phyloP scores from a whole-genome alignment of 2,329 filamentous ascomycete genomes.

The Coniochaeta sp. region DNA sequence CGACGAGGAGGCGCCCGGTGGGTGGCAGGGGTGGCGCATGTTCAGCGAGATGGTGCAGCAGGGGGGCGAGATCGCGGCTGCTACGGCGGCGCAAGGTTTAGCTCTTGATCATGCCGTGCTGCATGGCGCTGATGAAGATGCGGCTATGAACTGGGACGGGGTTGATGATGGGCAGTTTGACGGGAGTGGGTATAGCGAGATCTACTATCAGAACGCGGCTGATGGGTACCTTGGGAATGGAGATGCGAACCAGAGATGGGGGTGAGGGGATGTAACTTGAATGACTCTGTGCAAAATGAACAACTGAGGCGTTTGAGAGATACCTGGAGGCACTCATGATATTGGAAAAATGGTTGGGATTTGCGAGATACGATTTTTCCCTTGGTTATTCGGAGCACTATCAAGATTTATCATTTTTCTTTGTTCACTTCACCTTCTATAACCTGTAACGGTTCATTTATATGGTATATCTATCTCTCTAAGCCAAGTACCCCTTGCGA shows the following conservation, averaged over 20 bases:
- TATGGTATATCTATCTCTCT: background rate
- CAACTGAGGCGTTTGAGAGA: background rate
- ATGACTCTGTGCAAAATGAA: too few species aligned
- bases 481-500: background rate
- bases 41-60: constrained; percentile 18
- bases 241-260: background rate
- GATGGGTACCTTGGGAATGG: background rate
- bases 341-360: background rate
- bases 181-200: background rate
- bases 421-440: background rate
- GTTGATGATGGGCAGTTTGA: background rate
- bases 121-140: background rate
- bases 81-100: background rate
- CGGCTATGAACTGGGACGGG: background rate
- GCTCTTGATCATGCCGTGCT: background rate
- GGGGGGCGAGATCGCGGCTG: background rate
- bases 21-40: constrained; percentile 20
- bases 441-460: background rate
- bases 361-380: background rate
- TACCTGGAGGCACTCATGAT: background rate
- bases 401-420: background rate
- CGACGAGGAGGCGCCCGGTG: constrained; percentile 18
- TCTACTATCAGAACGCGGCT: background rate
- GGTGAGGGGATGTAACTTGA: background rate
- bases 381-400: background rate